Evolutionary conservation across 2,329 filamentous ascomycete genomes (phyloP).

Genomic region (Nothomitra cinnamomea): DNA sequence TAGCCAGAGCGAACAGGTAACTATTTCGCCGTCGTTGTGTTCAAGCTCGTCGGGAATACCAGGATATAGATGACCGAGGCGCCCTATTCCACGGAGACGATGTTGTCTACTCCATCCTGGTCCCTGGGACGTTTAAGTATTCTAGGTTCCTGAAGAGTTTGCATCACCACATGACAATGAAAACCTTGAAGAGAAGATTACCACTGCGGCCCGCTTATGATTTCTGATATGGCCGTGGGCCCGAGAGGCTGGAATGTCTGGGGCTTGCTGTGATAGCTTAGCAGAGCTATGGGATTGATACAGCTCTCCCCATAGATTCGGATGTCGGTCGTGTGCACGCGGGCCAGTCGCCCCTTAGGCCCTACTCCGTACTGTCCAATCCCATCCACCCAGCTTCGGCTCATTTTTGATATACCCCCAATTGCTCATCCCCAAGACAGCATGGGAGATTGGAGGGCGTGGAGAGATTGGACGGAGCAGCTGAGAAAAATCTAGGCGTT

Average conservation of each 20-base stretch:
- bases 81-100: background rate
- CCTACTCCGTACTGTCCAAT: too few species aligned
- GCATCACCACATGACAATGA: background rate
- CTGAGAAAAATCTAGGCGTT: too few species aligned
- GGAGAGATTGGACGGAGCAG: too few species aligned
- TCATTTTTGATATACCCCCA: too few species aligned
- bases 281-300: too few species aligned
- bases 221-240: constrained; percentile 2
- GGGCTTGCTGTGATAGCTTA: background rate
- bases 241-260: background rate
- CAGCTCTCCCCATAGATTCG: too few species aligned
- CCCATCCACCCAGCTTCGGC: too few species aligned
- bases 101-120: background rate
- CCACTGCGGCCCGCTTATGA: background rate
- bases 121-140: constrained; percentile 3
- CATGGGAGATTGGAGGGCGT: too few species aligned
- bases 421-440: too few species aligned
- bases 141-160: constrained; percentile 1
- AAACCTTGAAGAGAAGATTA: background rate
- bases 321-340: too few species aligned
- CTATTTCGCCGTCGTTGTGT: background rate
- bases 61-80: background rate
- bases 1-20: background rate
- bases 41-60: background rate
- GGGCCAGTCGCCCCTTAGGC: too few species aligned